Evolutionary conservation across 2,329 filamentous ascomycete genomes (phyloP), one percentile per base, ranked within the genome.

Genomic region (Remersonia thermophila): DNA sequence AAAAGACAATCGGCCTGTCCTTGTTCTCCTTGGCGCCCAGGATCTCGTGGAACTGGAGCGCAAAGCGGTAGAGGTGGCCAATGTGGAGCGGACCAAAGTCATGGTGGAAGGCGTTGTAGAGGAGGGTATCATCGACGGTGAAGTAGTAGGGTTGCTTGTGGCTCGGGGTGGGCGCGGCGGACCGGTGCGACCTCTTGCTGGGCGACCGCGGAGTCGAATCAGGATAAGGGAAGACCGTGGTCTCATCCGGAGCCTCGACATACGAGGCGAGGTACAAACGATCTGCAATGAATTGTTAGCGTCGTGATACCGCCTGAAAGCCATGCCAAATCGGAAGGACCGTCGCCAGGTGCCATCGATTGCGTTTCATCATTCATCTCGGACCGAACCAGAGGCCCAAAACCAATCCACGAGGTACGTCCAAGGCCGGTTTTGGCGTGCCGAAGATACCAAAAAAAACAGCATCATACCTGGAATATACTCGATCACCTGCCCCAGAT

Each of bases 61-160:
- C 89, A 58, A 96, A 98, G 44, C 91, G 77, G 67, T 96, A 98
- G 28, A 98, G 67, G 58, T 98, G 91, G 17, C 91, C 91, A 49
- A 98, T 93, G 65, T 98, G 91, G 41, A 98, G 69, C 52, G 91
- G 91, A 51, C 91, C 91, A 59, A 98, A 98, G 63, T 98, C 91
- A 53, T 93, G 87, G 62, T 96, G 87, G 62, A 98, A 98, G 23
- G 89, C 87, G 59, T 98, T 98, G 70, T 98, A 98, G 32, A 94
- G 71, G 30, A 98, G 77, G 28, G 70, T 80, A 55, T 93, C 84
- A 56, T 98, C 91, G 48, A 96, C 79, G 34, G 85, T 89, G 61
- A 98, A 98, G 65, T 96, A 98, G 56, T 83, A 87, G 1, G 91
- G 91, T 37, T 78, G 64, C 47, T 71, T 74, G 36, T 68, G 61